Conservation (phyloP, 371 early-diverging fungal species). For the Smittium culicis region DNA sequence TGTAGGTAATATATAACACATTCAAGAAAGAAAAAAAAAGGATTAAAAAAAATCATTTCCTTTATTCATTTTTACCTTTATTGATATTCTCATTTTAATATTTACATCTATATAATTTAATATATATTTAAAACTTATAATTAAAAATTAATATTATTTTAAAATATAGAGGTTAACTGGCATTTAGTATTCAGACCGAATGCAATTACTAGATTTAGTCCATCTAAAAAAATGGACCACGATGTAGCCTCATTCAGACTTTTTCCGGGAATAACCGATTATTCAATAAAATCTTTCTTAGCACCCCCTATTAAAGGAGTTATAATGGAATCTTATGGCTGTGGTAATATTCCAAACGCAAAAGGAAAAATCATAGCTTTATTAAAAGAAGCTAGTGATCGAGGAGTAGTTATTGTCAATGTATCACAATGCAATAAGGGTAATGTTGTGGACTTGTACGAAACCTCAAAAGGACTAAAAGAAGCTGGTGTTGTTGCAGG, state of each 20-base stretch:
- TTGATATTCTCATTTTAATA: too few species aligned
- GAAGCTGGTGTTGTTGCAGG: slow-evolving; percentile 84
- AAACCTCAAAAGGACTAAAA: slow-evolving; percentile 72
- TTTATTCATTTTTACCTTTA: too few species aligned
- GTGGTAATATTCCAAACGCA: slow-evolving; percentile 87
- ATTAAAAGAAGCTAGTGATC: slow-evolving; percentile 71
- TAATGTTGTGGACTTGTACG: slow-evolving; percentile 78
- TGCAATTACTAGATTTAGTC: slow-evolving; percentile 63
- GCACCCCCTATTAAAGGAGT: slow-evolving; percentile 78
- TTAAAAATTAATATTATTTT: slow-evolving; percentile 20
- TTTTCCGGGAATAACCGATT: slow-evolving; percentile 87
- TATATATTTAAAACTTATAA: too few species aligned
- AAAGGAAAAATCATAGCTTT: slow-evolving; percentile 66
- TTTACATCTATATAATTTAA: too few species aligned
- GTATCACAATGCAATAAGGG: slow-evolving; percentile 83
- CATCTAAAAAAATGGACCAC: slow-evolving; percentile 65
- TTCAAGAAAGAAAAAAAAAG: not conserved
- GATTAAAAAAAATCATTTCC: too few species aligned
- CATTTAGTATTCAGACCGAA: slow-evolving; percentile 71
- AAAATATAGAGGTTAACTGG: slow-evolving; percentile 69
- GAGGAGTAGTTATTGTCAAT: slow-evolving; percentile 91
- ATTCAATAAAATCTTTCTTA: slow-evolving; percentile 75
- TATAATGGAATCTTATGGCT: slow-evolving; percentile 90
- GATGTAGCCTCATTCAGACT: slow-evolving; percentile 81
- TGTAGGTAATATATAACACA: slow-evolving; percentile 36